These are phyloP conservation scores for Ogataea trehaloabstinens DNA, from an alignment of 805 yeast genomes.

Conservation along the genomic window DNA sequence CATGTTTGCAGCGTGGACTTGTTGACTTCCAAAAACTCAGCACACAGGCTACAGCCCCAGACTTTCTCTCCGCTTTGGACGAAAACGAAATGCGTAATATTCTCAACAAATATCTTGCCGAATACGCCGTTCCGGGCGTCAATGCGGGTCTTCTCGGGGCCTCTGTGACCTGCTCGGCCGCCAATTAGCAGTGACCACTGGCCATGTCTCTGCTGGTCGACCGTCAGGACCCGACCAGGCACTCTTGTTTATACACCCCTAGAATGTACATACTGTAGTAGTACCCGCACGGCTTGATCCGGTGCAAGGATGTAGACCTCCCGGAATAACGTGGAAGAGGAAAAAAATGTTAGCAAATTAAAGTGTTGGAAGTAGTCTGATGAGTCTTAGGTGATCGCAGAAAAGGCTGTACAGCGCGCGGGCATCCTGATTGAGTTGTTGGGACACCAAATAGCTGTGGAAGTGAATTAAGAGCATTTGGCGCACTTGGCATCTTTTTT, in stretches of 20 bases:
- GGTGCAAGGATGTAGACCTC: constrained; percentile 15
- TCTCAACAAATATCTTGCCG: constrained; percentile 15
- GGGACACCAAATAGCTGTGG: too few species aligned
- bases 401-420: background rate
- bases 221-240: too few species aligned
- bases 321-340: constrained; percentile 4
- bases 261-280: background rate
- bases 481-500: too few species aligned
- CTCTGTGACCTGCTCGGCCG: constrained; percentile 5
- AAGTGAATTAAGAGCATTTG: too few species aligned
- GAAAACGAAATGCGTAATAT: constrained; percentile 12
- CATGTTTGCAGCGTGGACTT: constrained; percentile 57
- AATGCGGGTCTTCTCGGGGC: constrained; percentile 21
- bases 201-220: background rate
- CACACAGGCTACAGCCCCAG: background rate
- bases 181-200: too few species aligned
- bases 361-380: constrained; percentile 4
- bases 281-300: too few species aligned
- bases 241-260: constrained; percentile 1
- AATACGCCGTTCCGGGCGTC: constrained; percentile 11
- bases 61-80: constrained; percentile 7
- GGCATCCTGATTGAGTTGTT: too few species aligned
- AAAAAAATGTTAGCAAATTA: constrained; percentile 5
- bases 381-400: background rate
- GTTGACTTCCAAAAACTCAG: constrained; percentile 33